Base-by-base conservation (phyloP, 768 basidiomycete species). In the Lentinula detonsa region DNA sequence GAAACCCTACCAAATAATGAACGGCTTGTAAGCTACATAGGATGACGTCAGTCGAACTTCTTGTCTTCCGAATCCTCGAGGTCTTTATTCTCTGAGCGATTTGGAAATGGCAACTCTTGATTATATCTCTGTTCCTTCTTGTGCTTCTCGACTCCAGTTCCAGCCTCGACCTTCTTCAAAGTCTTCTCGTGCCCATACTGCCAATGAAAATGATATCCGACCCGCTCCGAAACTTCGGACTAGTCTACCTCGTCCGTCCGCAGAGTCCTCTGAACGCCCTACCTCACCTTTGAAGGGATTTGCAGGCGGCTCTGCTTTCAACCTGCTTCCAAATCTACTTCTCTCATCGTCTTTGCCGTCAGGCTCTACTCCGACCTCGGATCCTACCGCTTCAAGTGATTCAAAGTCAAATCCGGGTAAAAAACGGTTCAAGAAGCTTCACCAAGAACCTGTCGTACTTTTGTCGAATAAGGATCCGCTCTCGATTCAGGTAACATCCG, bases 401-500 rank as follows among this genome's bases (percentile, higher is more conserved):
- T 63, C 61, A 51, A 65, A 46, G 54, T 63, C 51, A 35, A 66
- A 63, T 61, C 57, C 72, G 55, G 65, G 68, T 51, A 61, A 64
- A 59, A 66, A 52, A 28, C 33, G 50, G 21, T 31, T 49, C 16
- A 57, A 33, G 56, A 46, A 46, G 9, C 28, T 35, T 45, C 43
- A 69, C 57, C 39, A 63, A 49, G 68, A 72, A 61, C 57, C 62
- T 39, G 64, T 61, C 60, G 72, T 73, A 2, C 71, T 90, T 33
- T 66, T 90, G 13, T 84, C 83, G 16, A 82, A 81, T 1, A 76
- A 77, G 33, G 89, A 90, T 65, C 83, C 90, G 0, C 79, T 96
- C 4, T 91, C 90, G 1, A 75, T 96, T 3, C 89, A 86, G 0
- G 85, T 86, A 31, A 88, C 87, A 64, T 86, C 90, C 1, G 82